phyloP scores from a whole-genome alignment of 1,139 yeast genomes.

The Citeromyces siamensis region DNA sequence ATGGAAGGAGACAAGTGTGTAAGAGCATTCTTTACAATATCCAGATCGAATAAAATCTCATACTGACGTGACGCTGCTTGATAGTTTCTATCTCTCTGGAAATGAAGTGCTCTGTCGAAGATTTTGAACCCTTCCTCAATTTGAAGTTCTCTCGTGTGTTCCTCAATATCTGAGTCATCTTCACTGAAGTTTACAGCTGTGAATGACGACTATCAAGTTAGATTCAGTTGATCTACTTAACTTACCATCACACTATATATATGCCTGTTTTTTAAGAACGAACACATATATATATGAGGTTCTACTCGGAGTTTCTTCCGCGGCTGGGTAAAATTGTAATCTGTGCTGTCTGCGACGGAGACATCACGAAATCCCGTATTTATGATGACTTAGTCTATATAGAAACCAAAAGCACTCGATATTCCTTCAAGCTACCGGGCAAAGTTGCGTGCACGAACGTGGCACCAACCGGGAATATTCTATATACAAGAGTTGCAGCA shows the following conservation, averaged over 20 bases:
- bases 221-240: background rate
- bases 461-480: background rate
- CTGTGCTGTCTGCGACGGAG: background rate
- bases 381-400: no score
- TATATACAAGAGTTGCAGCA: background rate
- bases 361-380: background rate
- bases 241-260: background rate
- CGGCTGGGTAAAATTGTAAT: background rate
- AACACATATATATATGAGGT: background rate
- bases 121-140: slow-evolving; percentile 78
- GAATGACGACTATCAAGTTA: slow-evolving; percentile 41
- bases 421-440: background rate
- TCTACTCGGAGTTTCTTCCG: background rate
- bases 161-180: slow-evolving; percentile 70
- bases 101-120: slow-evolving; percentile 56
- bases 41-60: slow-evolving; percentile 52
- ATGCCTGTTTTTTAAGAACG: no score
- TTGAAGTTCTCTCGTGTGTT: slow-evolving; percentile 80
- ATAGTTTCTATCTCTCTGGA: slow-evolving; percentile 39
- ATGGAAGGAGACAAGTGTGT: slow-evolving; percentile 53
- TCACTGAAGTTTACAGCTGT: slow-evolving; percentile 69
- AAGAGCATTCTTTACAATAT: slow-evolving; percentile 44
- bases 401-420: no score
- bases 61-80: slow-evolving; percentile 42
- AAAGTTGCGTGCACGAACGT: background rate